These are phyloP conservation scores for Erythrophleum fordii DNA, from an alignment of 306 rosid genomes.

Conservation along the genomic window DNA sequence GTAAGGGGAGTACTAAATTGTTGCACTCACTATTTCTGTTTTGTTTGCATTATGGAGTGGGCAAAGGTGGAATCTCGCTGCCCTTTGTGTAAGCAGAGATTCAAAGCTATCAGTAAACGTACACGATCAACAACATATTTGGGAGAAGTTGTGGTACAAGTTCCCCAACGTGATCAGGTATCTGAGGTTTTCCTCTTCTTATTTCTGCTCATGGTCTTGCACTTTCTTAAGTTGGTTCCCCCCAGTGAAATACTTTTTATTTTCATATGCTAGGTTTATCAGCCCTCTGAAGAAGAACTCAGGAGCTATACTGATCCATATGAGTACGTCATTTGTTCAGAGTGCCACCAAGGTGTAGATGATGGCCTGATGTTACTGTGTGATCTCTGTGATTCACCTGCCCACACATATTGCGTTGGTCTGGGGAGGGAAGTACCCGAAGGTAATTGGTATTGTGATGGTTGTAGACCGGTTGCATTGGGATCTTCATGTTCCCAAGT, in stretches of 20 bases:
- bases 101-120: slow-evolving; percentile 76
- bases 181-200: slow-evolving; percentile 18
- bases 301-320: slow-evolving; percentile 93
- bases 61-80: slow-evolving; percentile 95
- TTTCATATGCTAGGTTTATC: slow-evolving; percentile 72
- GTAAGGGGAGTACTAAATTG: slow-evolving; percentile 83
- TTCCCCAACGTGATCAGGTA: slow-evolving; percentile 97
- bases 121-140: slow-evolving; percentile 61
- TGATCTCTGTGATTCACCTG: slow-evolving; percentile 93
- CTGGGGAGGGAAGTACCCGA: slow-evolving; percentile 87
- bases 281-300: slow-evolving; percentile 93
- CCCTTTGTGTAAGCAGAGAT: slow-evolving; percentile 97
- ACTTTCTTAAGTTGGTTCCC: slow-evolving; percentile 24
- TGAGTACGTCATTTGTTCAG: slow-evolving; percentile 78
- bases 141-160: slow-evolving; percentile 65
- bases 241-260: slow-evolving; percentile 27
- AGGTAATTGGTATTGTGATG: slow-evolving; percentile 92
- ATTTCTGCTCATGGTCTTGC: slow-evolving; percentile 24
- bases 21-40: slow-evolving; percentile 92
- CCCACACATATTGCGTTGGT: slow-evolving; percentile 95
- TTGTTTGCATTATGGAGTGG: slow-evolving; percentile 95
- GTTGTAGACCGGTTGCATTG: slow-evolving; percentile 76
- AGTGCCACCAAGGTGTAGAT: slow-evolving; percentile 91
- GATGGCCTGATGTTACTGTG: slow-evolving; percentile 91
- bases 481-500: slow-evolving; percentile 78